A percentile compares a stretch with the other conserved stretches of the same genome.
These are phyloP conservation scores for Bryoglossum gracile DNA, from an alignment of 495 filamentous ascomycete species.

Conservation along the genomic window DNA sequence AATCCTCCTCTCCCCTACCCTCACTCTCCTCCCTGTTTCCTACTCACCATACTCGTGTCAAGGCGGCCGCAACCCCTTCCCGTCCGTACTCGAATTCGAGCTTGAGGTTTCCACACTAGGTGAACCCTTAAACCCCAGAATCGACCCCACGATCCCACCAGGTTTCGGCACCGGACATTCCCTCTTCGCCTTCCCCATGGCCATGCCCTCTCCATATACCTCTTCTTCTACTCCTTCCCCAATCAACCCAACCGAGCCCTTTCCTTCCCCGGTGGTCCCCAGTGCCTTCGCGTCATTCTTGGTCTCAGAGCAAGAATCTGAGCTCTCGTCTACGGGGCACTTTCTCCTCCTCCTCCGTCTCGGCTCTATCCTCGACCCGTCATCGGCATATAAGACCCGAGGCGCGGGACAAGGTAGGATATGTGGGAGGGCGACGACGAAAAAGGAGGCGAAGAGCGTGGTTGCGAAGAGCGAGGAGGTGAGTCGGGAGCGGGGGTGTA, in stretches of 20 bases:
- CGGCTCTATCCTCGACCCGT: slow-evolving; percentile 52
- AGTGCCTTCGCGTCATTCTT: too few species aligned
- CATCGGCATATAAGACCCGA: slow-evolving; percentile 65
- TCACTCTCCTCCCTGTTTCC: too few species aligned
- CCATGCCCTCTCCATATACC: slow-evolving; percentile 32
- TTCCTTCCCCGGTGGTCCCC: too few species aligned
- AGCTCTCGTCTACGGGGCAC: slow-evolving; percentile 11
- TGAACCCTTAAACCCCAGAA: slow-evolving; percentile 55
- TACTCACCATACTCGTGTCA: slow-evolving; percentile 3
- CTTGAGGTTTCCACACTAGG: not conserved
- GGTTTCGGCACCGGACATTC: slow-evolving; percentile 87
- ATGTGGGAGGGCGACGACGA: slow-evolving; percentile 87
- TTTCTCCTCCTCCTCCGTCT: slow-evolving; percentile 32
- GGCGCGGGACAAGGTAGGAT: slow-evolving; percentile 88
- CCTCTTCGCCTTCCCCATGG: slow-evolving; percentile 25
- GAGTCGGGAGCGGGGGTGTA: slow-evolving; percentile 85
- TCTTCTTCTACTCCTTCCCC: slow-evolving; percentile 10
- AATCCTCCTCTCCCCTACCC: too few species aligned
- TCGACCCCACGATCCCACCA: slow-evolving; percentile 60
- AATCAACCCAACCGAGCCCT: too few species aligned
- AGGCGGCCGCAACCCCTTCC: slow-evolving; percentile 16
- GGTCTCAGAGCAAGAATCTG: too few species aligned
- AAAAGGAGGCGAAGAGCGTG: slow-evolving; percentile 85
- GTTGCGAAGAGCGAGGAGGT: slow-evolving; percentile 90
- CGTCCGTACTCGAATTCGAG: slow-evolving; percentile 12